phyloP scores from a whole-genome alignment of 225 moss, liverwort and hornwort genomes.

The Marchantia polymorpha region DNA sequence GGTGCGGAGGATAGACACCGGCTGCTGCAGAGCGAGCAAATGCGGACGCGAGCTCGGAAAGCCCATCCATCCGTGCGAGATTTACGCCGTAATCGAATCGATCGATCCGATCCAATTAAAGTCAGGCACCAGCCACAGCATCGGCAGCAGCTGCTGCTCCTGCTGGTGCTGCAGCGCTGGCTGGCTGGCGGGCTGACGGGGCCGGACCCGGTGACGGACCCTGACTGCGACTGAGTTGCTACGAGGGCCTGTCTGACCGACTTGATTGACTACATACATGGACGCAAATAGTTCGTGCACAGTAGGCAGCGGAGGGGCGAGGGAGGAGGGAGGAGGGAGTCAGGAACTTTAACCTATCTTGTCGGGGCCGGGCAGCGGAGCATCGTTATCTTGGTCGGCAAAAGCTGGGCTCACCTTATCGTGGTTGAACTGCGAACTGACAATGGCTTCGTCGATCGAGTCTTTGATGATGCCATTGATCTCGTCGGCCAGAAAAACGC shows the following conservation, averaged over 20 bases:
- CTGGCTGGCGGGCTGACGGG: no score
- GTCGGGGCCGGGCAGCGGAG: not conserved
- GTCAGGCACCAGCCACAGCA: not conserved
- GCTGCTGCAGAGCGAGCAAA: not conserved
- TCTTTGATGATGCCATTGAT: slow-evolving; percentile 85
- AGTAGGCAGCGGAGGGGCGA: no score
- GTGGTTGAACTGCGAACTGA: slow-evolving; percentile 72
- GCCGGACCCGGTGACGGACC: no score
- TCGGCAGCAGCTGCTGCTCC: no score
- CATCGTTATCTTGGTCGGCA: slow-evolving; percentile 5
- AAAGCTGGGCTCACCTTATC: slow-evolving; percentile 51
- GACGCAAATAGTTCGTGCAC: no score
- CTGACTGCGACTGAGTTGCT: no score
- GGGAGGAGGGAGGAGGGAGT: not conserved
- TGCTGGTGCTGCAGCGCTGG: no score
- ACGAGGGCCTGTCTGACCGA: no score
- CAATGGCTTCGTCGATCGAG: slow-evolving; percentile 79
- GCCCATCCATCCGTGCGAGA: no score
- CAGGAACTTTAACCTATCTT: not conserved
- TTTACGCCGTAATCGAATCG: not conserved
- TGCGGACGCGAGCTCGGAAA: not conserved
- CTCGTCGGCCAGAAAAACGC: slow-evolving; percentile 67
- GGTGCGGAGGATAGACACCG: not conserved
- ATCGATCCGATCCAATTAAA: not conserved
- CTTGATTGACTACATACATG: no score